Evolutionary conservation across 495 filamentous ascomycete species (phyloP).

Genomic region (Cetradonia linearis): DNA sequence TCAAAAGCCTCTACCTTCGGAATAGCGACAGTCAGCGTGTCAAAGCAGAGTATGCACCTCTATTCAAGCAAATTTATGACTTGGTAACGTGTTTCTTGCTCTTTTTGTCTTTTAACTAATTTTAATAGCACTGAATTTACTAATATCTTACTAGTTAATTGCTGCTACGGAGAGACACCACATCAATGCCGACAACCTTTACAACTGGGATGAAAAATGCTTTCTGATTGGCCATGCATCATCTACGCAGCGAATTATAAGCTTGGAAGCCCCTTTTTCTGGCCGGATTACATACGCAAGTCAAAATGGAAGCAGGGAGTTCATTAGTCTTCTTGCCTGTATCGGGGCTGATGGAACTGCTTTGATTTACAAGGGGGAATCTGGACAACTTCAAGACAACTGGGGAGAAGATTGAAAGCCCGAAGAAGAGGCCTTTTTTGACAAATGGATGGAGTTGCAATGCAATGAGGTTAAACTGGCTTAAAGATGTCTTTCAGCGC

Average conservation of each 20-base stretch:
- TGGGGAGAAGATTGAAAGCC: not conserved
- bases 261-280: not conserved
- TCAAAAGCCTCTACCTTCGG: not conserved
- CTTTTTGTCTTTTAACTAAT: not conserved
- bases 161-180: not conserved
- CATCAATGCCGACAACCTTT: not conserved
- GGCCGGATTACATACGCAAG: not conserved
- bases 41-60: not conserved
- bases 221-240: not conserved
- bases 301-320: not conserved
- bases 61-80: not conserved
- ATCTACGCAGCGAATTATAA: not conserved
- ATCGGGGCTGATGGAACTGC: not conserved
- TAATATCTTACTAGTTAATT: not conserved
- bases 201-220: too few species aligned
- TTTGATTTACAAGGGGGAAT: not conserved
- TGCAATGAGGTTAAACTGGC: not conserved
- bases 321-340: not conserved
- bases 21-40: too few species aligned
- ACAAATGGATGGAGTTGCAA: not conserved
- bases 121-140: not conserved
- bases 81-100: not conserved
- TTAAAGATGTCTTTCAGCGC: not conserved
- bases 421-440: not conserved
- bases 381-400: not conserved